Evolutionary conservation across 192 early-diverging fungal genomes (phyloP).

Genomic region (Mortierella hygrophila): DNA sequence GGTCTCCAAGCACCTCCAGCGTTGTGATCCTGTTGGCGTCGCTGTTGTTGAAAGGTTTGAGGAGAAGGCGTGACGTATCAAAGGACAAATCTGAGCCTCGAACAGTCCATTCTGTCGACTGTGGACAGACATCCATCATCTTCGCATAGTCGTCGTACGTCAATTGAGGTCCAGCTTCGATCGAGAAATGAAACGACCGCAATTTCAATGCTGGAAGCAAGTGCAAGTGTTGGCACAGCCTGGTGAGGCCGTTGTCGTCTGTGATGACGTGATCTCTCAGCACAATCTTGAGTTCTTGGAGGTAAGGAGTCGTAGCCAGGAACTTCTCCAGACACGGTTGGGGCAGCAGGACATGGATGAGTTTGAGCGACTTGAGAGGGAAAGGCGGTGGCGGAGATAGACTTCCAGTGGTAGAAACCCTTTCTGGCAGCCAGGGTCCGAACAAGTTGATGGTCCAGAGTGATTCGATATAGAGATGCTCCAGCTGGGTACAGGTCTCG

Average conservation of each 20-base stretch:
- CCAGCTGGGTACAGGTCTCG: not conserved
- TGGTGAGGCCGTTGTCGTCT: not conserved
- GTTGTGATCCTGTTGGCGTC: not conserved
- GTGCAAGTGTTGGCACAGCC: not conserved
- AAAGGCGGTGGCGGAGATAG: not conserved
- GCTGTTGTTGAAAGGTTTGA: not conserved
- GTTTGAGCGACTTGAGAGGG: conserved; percentile 1
- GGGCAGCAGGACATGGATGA: not conserved
- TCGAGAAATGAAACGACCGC: not conserved
- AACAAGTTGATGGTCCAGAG: not conserved
- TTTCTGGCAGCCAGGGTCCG: not conserved
- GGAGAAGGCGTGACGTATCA: not conserved
- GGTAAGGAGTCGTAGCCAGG: not conserved
- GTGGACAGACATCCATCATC: not conserved
- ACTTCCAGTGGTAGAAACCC: not conserved
- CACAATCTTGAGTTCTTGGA: not conserved
- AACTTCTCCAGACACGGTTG: not conserved
- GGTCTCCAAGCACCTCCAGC: not conserved
- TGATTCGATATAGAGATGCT: not conserved
- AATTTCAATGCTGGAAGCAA: not conserved
- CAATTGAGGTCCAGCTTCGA: not conserved
- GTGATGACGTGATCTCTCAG: not conserved
- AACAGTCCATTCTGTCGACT: not conserved
- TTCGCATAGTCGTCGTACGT: not conserved
- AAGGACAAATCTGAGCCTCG: not conserved